Percentiles rank a stretch among this genome's conserved stretches.
phyloP scores from a whole-genome alignment of 805 yeast species.

The Wickerhamiella shivajii region DNA sequence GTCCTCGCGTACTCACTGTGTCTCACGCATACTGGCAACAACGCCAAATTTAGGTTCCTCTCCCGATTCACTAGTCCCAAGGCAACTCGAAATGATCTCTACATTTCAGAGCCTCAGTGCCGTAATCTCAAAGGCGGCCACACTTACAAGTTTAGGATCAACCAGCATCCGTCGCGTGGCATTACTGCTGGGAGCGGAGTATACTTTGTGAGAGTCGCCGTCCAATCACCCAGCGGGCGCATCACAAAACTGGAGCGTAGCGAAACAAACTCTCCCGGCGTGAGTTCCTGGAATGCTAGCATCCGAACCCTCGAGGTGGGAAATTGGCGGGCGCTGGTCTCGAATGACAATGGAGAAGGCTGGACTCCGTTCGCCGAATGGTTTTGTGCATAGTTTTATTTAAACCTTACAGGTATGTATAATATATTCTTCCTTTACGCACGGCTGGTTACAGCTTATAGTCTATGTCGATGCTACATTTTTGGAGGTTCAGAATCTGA shows the following conservation, averaged over 20 bases:
- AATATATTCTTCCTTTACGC: too few species aligned
- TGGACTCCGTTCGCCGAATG: conserved; percentile 91
- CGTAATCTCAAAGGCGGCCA: conserved; percentile 40
- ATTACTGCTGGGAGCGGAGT: conserved; percentile 27
- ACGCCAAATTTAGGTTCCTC: conserved; percentile 51
- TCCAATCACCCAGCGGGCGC: conserved; percentile 78
- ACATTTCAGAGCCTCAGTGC: conserved; percentile 75
- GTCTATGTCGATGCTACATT: too few species aligned
- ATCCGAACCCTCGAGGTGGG: conserved; percentile 60
- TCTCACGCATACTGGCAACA: conserved; percentile 52
- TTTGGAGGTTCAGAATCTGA: conserved; percentile 17
- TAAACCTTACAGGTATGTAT: too few species aligned
- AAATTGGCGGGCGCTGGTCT: conserved; percentile 67
- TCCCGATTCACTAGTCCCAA: conserved; percentile 58
- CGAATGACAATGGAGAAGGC: conserved; percentile 59
- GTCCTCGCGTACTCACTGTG: conserved; percentile 65
- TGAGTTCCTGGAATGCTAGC: conserved; percentile 37
- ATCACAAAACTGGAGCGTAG: conserved; percentile 42
- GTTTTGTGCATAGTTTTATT: conserved; percentile 28
- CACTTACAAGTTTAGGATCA: conserved; percentile 48
- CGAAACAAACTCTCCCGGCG: conserved; percentile 1
- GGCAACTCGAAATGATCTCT: conserved; percentile 57
- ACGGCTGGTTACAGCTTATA: too few species aligned
- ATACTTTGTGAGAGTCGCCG: conserved; percentile 42
- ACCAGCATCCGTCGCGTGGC: conserved; percentile 47